phyloP scores from a whole-genome alignment of 2,329 filamentous ascomycete genomes.

The Lachnum nothofagi region DNA sequence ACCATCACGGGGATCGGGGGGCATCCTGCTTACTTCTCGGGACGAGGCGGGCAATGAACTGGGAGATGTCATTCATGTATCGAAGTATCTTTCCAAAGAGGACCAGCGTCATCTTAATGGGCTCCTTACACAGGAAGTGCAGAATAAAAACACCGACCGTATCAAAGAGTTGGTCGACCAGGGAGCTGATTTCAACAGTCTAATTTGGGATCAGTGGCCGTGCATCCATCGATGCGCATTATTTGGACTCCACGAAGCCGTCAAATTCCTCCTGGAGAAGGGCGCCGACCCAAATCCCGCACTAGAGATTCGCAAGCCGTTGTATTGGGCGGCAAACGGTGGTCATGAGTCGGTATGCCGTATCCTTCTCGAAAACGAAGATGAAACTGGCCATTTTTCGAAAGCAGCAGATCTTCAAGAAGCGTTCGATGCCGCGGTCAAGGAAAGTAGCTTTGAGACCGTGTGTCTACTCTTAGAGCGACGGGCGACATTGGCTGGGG shows the following conservation, averaged over 20 bases:
- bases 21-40: constrained; percentile 10
- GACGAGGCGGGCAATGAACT: not conserved
- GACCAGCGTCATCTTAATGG: constrained; percentile 12
- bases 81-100: constrained; percentile 7
- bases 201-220: constrained; percentile 18
- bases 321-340: constrained; percentile 21
- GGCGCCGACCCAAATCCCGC: constrained; percentile 18
- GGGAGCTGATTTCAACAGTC: constrained; percentile 15
- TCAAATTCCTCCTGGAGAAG: constrained; percentile 19
- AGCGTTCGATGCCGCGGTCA: constrained; percentile 12
- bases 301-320: constrained; percentile 12
- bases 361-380: constrained; percentile 34
- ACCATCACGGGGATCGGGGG: constrained; percentile 14
- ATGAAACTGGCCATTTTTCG: constrained; percentile 36
- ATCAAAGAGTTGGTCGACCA: constrained; percentile 14
- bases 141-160: constrained; percentile 6
- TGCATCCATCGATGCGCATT: constrained; percentile 18
- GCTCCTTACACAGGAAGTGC: constrained; percentile 10
- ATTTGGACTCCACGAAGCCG: constrained; percentile 19
- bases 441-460: constrained; percentile 17
- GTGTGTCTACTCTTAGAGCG: constrained; percentile 16
- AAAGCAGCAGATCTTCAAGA: constrained; percentile 20
- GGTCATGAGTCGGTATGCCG: constrained; percentile 30
- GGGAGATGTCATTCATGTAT: constrained; percentile 7
- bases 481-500: constrained; percentile 15